These are phyloP conservation scores for Malus hybrid DNA, from an alignment of 331 rosid species.

Conservation along the genomic window DNA sequence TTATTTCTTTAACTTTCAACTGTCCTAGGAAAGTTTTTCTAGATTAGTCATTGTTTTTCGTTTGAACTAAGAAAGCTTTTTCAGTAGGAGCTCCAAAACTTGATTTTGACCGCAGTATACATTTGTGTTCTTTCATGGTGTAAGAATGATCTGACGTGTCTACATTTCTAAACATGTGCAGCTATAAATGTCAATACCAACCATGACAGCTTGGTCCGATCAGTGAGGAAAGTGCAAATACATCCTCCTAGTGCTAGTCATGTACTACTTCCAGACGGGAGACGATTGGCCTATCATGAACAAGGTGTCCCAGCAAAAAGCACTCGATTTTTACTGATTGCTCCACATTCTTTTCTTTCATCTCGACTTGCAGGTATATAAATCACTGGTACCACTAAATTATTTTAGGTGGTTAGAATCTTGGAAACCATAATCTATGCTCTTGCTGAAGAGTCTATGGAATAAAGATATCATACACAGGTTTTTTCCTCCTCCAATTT, in stretches of 20 bases:
- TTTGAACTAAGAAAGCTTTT: neutral
- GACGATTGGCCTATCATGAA: constrained; percentile 70
- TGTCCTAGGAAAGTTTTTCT: neutral
- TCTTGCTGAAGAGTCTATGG: neutral
- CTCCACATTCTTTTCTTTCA: constrained; percentile 84
- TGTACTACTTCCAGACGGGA: constrained; percentile 81
- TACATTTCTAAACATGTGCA: constrained; percentile 33
- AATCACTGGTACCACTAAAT: neutral
- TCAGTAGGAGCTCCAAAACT: neutral
- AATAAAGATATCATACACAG: neutral
- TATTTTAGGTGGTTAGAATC: neutral
- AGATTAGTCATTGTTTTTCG: neutral
- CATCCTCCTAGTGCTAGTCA: constrained; percentile 85
- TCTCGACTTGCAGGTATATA: constrained; percentile 76
- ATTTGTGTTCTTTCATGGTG: neutral
- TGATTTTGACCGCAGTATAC: neutral
- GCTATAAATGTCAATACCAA: constrained; percentile 49
- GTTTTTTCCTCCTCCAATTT: neutral
- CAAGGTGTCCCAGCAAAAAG: constrained; percentile 60
- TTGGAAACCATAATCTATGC: neutral
- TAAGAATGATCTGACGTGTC: neutral
- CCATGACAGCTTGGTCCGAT: constrained; percentile 24
- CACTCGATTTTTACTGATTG: constrained; percentile 66
- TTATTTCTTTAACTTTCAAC: neutral
- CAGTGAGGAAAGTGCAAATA: constrained; percentile 39